phyloP scores from a whole-genome alignment of 306 rosid species.

The Prunus fruticosa region DNA sequence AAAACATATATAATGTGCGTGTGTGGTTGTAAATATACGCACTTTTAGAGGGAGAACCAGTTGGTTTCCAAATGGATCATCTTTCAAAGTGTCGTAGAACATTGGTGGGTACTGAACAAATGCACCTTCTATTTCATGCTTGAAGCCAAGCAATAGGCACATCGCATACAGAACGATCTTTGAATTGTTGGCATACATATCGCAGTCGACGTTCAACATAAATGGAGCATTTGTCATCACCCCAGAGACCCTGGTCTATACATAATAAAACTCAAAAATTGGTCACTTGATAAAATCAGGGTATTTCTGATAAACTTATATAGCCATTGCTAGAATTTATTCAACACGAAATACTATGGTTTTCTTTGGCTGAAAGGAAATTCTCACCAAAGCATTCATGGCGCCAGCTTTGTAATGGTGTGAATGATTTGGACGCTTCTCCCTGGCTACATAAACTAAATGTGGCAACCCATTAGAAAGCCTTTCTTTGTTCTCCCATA shows the following conservation, averaged over 20 bases:
- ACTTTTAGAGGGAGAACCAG: constrained; percentile 22
- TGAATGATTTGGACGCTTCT: constrained; percentile 47
- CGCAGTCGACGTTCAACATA: constrained; percentile 61
- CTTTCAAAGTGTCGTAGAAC: constrained; percentile 43
- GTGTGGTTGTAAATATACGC: neutral
- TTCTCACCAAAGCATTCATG: constrained; percentile 58
- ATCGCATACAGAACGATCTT: constrained; percentile 32
- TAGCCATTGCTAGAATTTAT: no score
- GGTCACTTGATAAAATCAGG: neutral
- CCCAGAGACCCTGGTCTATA: constrained; percentile 61
- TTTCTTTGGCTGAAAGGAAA: neutral
- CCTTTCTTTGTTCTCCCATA: constrained; percentile 54
- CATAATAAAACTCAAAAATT: neutral
- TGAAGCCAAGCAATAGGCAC: constrained; percentile 45
- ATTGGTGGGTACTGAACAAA: constrained; percentile 57
- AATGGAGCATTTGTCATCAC: constrained; percentile 74
- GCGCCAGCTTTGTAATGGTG: constrained; percentile 83
- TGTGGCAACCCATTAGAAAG: constrained; percentile 47
- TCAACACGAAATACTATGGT: neutral
- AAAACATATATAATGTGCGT: no score
- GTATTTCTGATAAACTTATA: neutral
- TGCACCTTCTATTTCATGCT: constrained; percentile 46
- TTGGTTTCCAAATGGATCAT: constrained; percentile 66
- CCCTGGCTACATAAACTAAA: constrained; percentile 62
- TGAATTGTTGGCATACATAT: constrained; percentile 66